Conservation (phyloP, 2,329 filamentous ascomycete genomes). For the Orbilia oligospora region DNA sequence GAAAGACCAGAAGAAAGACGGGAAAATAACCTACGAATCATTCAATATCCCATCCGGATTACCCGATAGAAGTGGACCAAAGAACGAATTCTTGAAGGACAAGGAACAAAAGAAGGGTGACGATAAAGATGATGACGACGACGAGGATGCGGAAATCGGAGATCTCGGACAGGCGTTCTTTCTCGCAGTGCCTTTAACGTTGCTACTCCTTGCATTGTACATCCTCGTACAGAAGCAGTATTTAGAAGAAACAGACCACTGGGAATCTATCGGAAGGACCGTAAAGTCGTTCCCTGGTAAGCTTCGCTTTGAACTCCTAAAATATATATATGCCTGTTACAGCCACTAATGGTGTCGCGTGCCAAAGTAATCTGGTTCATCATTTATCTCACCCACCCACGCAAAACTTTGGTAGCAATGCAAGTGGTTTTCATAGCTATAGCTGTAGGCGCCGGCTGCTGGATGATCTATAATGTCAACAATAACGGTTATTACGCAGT, state of each 20-base stretch:
- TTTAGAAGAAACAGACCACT: conserved; percentile 76
- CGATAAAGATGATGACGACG: conserved; percentile 64
- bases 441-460: conserved; percentile 78
- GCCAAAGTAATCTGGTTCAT: conserved; percentile 72
- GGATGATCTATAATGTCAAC: conserved; percentile 86
- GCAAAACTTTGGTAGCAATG: conserved; percentile 67
- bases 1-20: conserved; percentile 64
- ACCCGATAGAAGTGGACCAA: conserved; percentile 61
- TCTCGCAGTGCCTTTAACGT: conserved; percentile 74
- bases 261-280: conserved; percentile 71
- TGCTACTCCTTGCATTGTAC: conserved; percentile 83
- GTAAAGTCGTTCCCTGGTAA: conserved; percentile 72
- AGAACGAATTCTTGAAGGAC: conserved; percentile 62
- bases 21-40: conserved; percentile 63
- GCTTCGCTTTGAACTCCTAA: conserved; percentile 58
- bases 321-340: not conserved
- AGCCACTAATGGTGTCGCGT: conserved; percentile 23
- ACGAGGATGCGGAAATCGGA: conserved; percentile 69
- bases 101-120: conserved; percentile 32
- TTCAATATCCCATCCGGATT: conserved; percentile 51
- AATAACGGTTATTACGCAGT: conserved; percentile 84
- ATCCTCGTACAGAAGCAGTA: conserved; percentile 85
- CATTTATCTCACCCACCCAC: conserved; percentile 74
- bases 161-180: conserved; percentile 70
- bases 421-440: conserved; percentile 76